phyloP scores from a whole-genome alignment of 2,329 filamentous ascomycete genomes.

The Aspergillus sojae region DNA sequence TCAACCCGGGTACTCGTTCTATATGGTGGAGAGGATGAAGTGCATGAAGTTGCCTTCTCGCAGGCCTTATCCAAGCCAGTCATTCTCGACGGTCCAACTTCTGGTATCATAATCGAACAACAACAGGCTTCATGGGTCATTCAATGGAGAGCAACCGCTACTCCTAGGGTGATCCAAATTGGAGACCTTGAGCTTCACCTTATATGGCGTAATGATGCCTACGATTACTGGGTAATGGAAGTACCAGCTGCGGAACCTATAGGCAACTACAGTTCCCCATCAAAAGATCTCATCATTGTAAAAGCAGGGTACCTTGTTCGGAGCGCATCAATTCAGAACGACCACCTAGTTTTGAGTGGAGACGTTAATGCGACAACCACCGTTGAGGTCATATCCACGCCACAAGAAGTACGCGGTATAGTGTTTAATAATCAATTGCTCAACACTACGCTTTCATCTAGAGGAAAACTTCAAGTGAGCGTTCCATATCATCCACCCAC shows the following conservation, averaged over 20 bases:
- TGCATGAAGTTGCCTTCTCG: slow-evolving; percentile 30
- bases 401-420: background rate
- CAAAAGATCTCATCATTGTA: slow-evolving; percentile 26
- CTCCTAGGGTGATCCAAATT: slow-evolving; percentile 23
- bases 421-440: background rate
- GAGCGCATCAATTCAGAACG: slow-evolving; percentile 5
- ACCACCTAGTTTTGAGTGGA: slow-evolving; percentile 9
- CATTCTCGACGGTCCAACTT: background rate
- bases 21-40: slow-evolving; percentile 31
- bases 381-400: slow-evolving; percentile 20
- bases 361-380: slow-evolving; percentile 22
- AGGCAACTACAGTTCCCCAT: slow-evolving; percentile 25
- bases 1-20: slow-evolving; percentile 26
- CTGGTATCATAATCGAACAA: background rate
- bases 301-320: slow-evolving; percentile 34
- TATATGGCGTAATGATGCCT: slow-evolving; percentile 33
- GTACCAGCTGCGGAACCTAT: slow-evolving; percentile 22
- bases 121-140: slow-evolving; percentile 5
- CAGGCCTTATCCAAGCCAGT: slow-evolving; percentile 9
- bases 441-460: background rate
- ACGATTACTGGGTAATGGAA: slow-evolving; percentile 35
- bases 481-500: slow-evolving; percentile 10
- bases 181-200: slow-evolving; percentile 29
- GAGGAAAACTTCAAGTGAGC: slow-evolving; percentile 17
- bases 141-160: slow-evolving; percentile 16